A percentile compares a stretch with the other conserved stretches of the same genome.
phyloP scores from a whole-genome alignment of 164 flowering plant species.

The Magnolia changhungtana region DNA sequence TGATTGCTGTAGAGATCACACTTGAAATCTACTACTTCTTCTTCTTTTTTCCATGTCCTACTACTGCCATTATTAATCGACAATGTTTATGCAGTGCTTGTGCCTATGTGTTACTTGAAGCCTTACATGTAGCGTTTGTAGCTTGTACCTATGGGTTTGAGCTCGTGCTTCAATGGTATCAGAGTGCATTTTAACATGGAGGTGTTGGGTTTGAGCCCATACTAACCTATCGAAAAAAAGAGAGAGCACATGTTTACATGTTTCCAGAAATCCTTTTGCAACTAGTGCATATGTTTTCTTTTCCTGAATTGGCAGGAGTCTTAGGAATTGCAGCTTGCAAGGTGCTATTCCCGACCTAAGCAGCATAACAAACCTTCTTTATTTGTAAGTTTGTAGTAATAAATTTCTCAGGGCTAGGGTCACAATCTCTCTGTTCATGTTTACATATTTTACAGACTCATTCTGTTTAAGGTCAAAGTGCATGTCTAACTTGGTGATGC shows the following conservation, averaged over 20 bases:
- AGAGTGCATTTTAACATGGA: too few relatives aligned
- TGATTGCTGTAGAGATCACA: not conserved
- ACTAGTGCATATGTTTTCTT: not conserved
- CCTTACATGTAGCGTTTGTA: not conserved
- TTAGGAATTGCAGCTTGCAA: constrained; percentile 76
- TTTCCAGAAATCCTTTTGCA: not conserved
- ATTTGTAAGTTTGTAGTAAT: constrained; percentile 50
- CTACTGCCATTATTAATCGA: too few relatives aligned
- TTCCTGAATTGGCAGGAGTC: constrained; percentile 50
- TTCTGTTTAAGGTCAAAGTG: not conserved
- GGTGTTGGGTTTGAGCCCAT: too few relatives aligned
- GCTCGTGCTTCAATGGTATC: too few relatives aligned
- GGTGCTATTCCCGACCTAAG: constrained; percentile 79
- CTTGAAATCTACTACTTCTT: not conserved
- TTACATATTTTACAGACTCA: not conserved
- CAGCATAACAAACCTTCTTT: constrained; percentile 43
- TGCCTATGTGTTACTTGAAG: not conserved
- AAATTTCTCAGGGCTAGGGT: not conserved
- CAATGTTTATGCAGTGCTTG: not conserved
- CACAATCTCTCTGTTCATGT: not conserved
- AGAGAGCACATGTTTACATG: not conserved
- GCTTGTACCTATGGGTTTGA: too few relatives aligned
- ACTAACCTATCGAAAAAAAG: not conserved
- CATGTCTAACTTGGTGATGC: not conserved
- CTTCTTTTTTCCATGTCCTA: not conserved